Evolutionary conservation across 805 yeast genomes (phyloP).

Genomic region (Kuraishia piskuri): DNA sequence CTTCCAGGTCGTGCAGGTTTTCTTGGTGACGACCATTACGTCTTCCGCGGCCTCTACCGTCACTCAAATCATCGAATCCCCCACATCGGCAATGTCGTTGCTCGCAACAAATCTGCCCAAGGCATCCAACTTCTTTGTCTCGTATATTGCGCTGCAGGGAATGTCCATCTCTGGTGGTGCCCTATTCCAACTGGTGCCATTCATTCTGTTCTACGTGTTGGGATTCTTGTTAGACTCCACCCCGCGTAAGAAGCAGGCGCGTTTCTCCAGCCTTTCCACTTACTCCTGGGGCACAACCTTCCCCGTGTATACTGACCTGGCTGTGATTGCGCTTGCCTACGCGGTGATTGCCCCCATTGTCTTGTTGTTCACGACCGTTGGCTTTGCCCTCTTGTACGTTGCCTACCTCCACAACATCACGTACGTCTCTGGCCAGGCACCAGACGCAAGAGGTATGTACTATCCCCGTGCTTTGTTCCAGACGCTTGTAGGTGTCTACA

Average conservation of each 20-base stretch:
- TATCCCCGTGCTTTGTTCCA: conserved; percentile 88
- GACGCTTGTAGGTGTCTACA: conserved; percentile 77
- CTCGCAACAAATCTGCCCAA: conserved; percentile 65
- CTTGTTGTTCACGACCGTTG: conserved; percentile 60
- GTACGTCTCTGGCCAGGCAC: conserved; percentile 57
- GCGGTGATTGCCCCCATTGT: conserved; percentile 78
- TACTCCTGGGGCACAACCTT: conserved; percentile 69
- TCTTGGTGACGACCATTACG: conserved; percentile 73
- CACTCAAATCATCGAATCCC: conserved; percentile 54
- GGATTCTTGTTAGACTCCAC: conserved; percentile 53
- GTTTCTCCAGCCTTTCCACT: conserved; percentile 46
- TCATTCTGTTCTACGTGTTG: conserved; percentile 50
- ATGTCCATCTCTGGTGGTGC: conserved; percentile 57
- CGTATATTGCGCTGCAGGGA: conserved; percentile 64
- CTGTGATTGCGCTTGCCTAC: conserved; percentile 60
- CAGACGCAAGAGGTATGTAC: conserved; percentile 73
- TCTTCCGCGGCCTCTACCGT: conserved; percentile 81
- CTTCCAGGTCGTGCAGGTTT: conserved; percentile 85
- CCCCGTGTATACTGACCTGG: conserved; percentile 69
- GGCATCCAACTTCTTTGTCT: conserved; percentile 64
- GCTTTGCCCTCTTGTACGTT: conserved; percentile 65
- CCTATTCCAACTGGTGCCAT: conserved; percentile 50
- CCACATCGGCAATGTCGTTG: conserved; percentile 46
- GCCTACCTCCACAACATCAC: conserved; percentile 73
- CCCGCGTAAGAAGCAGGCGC: conserved; percentile 55